Evolutionary conservation across 2,329 filamentous ascomycete species (phyloP), one percentile per base, ranked within the genome.

Genomic region (Nemania sp.): DNA sequence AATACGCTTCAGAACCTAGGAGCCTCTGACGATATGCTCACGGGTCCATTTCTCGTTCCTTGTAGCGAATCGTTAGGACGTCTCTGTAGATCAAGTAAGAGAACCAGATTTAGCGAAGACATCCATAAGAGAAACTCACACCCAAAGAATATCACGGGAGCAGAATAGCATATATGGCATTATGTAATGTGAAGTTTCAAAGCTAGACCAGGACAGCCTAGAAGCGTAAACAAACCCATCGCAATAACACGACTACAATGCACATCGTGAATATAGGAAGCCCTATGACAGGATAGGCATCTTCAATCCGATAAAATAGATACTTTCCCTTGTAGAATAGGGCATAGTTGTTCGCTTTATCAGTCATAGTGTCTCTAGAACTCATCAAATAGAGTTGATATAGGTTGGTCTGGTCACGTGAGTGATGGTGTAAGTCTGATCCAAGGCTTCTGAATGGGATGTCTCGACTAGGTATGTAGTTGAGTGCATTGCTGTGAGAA

Each of bases 401-500:
- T 29, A 11, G 41, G 59, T 63, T 47, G 29, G 15, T 53, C 22
- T 7, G 2, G 27, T 58, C 55, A 64, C 52, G 56, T 62, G 58
- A 47, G n/a, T 15, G 24, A 52, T 59, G 10, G 20, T 5, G 24
- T 7, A 20, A 24, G 11, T 22, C 24, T 32, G 29, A 22, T 10
- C 20, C 41, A 51, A 41, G 6, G 10, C 24, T 5, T 41, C 38
- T 41, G n/a, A n/a, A 41, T 5, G 11, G 3, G 7, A 3, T 26
- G 43, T 5, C 38, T 60, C 32, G 22, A 43, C 27, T 11, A 52
- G 43, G 26, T 22, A 29, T 22, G 2, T 20, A 24, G 20, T 20
- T n/a, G 24, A 49, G 20, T 20, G 10, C 18, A 24, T 15, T n/a
- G 27, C 26, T 3, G 1, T 4, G 20, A 11, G 20, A 49, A 35